Conservation (phyloP, 2,329 filamentous ascomycete species). For the Cladosporium cucumerinum region DNA sequence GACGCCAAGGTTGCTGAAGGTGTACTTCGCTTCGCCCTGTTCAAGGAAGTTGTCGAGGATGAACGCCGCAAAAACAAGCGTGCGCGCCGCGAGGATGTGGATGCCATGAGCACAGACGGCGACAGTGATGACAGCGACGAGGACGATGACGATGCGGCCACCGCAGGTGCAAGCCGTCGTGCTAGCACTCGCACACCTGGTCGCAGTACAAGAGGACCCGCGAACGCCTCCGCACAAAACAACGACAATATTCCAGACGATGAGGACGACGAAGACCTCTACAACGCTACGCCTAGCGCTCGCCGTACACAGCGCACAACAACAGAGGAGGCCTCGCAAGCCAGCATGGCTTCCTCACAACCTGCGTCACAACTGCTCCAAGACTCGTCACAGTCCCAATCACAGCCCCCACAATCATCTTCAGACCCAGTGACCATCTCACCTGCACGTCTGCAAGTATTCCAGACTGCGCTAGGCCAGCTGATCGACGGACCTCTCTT, state of each 20-base stretch:
- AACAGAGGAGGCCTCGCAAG: slow-evolving; percentile 42
- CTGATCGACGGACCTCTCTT: slow-evolving; percentile 82
- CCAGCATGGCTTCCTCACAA: slow-evolving; percentile 75
- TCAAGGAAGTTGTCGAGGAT: slow-evolving; percentile 84
- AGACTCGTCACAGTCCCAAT: slow-evolving; percentile 51
- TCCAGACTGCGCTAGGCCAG: slow-evolving; percentile 78
- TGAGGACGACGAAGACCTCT: slow-evolving; percentile 55
- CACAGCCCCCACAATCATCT: slow-evolving; percentile 23
- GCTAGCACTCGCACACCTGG: slow-evolving; percentile 27
- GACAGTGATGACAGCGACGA: slow-evolving; percentile 48
- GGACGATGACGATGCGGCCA: slow-evolving; percentile 45
- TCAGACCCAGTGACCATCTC: slow-evolving; percentile 49
- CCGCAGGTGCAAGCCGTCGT: slow-evolving; percentile 21
- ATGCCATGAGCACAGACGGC: slow-evolving; percentile 54
- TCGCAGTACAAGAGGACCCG: slow-evolving; percentile 31
- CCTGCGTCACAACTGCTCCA: slow-evolving; percentile 68
- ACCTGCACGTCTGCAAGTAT: slow-evolving; percentile 63
- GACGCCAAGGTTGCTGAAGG: slow-evolving; percentile 85
- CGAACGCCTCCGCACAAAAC: slow-evolving; percentile 42
- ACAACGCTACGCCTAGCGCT: slow-evolving; percentile 50
- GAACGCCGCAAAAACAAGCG: slow-evolving; percentile 81
- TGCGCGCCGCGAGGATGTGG: slow-evolving; percentile 60
- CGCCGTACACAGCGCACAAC: slow-evolving; percentile 44
- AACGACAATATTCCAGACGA: slow-evolving; percentile 35
- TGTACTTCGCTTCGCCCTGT: slow-evolving; percentile 89